Conservation (phyloP, 2,329 filamentous ascomycete genomes). For the Neofusicoccum umdonicola region DNA sequence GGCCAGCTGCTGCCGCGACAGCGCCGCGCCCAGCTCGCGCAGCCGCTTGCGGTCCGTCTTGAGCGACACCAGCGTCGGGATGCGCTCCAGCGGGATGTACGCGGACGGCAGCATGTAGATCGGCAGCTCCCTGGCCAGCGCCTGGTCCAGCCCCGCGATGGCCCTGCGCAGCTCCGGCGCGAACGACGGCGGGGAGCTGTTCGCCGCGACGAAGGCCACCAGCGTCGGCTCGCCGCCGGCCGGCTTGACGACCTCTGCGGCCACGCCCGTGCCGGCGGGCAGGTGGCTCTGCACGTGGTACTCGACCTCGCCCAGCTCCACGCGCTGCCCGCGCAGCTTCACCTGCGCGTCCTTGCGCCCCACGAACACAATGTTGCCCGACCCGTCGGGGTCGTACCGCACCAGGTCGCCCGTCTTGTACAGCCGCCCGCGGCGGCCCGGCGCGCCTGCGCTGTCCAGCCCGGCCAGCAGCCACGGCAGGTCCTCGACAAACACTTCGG, state of each 20-base stretch:
- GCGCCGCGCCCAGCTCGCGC: constrained; percentile 20
- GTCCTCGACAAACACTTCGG: constrained; percentile 33
- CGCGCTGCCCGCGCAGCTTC: constrained; percentile 34
- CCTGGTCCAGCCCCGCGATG: not conserved
- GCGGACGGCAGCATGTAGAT: constrained; percentile 42
- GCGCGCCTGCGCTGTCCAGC: constrained; percentile 44
- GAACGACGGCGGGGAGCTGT: not conserved
- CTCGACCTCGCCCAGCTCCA: constrained; percentile 40
- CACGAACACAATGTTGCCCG: constrained; percentile 49
- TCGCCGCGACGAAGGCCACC: not conserved
- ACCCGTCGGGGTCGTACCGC: constrained; percentile 24
- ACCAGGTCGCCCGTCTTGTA: constrained; percentile 17
- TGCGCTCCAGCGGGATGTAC: constrained; percentile 42
- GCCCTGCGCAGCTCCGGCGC: not conserved
- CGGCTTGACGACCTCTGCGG: constrained; percentile 49
- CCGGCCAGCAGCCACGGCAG: constrained; percentile 31
- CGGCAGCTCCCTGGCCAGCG: constrained; percentile 23
- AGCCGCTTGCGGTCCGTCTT: constrained; percentile 35
- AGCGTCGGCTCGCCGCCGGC: not conserved
- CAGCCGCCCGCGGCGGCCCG: constrained; percentile 27
- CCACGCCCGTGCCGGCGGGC: constrained; percentile 16
- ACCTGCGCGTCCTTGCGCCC: constrained; percentile 56
- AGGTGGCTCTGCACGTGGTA: constrained; percentile 24
- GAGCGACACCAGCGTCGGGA: constrained; percentile 46
- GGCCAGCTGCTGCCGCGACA: constrained; percentile 21